Evolutionary conservation across 2,329 filamentous ascomycete species (phyloP).

Genomic region (Trichoderma sp.): DNA sequence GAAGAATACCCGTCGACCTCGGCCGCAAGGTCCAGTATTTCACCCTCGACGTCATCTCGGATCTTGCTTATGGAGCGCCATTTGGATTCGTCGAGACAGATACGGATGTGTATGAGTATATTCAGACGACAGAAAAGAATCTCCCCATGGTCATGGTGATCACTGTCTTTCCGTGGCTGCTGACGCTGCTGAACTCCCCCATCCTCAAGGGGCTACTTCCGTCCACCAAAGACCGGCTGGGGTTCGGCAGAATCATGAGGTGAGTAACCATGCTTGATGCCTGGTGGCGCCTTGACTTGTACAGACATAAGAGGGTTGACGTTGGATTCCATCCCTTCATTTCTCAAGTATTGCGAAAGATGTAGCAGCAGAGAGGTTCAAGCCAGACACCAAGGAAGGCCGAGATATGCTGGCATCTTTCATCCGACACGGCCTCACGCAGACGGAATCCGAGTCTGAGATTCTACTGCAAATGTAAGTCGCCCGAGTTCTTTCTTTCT

Average conservation of each 20-base stretch:
- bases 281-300: no score
- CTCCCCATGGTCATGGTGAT: constrained; percentile 33
- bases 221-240: constrained; percentile 43
- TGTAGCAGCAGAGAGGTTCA: constrained; percentile 51
- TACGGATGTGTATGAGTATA: constrained; percentile 52
- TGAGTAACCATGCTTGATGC: constrained; percentile 35
- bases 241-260: constrained; percentile 50
- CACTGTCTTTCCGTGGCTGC: constrained; percentile 30
- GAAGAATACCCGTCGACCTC: constrained; percentile 29
- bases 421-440: constrained; percentile 44
- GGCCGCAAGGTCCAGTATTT: constrained; percentile 56
- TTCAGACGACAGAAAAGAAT: constrained; percentile 45
- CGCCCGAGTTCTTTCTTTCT: no score
- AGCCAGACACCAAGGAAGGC: constrained; percentile 45
- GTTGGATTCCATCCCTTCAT: not conserved
- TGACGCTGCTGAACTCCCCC: constrained; percentile 44
- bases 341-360: constrained; percentile 46
- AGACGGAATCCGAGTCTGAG: constrained; percentile 49
- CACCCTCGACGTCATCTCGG: constrained; percentile 59
- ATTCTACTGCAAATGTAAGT: constrained; percentile 44
- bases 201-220: constrained; percentile 48
- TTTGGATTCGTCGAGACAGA: constrained; percentile 55
- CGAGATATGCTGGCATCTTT: constrained; percentile 56
- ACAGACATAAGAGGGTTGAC: not conserved
- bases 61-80: constrained; percentile 53